Percentiles rank a stretch among this genome's conserved stretches.
phyloP scores from a whole-genome alignment of 257 asterid species.

The Solanum acaule region DNA sequence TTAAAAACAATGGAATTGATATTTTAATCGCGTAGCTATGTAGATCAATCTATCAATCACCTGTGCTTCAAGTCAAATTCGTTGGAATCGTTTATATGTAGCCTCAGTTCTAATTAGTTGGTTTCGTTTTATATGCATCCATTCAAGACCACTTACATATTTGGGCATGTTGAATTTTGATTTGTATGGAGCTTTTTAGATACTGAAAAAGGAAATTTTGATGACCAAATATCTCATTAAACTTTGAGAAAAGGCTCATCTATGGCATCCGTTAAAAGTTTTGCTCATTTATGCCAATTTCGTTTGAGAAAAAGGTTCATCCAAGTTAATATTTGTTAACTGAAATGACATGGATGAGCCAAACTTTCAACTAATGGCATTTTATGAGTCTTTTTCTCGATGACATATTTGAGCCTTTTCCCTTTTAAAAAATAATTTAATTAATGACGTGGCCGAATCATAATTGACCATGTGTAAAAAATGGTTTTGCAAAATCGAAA shows the following conservation, averaged over 20 bases:
- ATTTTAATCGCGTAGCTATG: background rate
- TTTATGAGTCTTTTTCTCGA: no score
- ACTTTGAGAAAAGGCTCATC: background rate
- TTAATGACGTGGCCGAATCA: no score
- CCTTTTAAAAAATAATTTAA: background rate
- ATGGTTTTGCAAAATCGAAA: no score
- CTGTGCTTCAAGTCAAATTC: background rate
- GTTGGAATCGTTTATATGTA: background rate
- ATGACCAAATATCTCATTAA: no score
- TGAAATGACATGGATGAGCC: no score
- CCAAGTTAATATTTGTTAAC: no score
- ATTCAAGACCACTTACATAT: background rate
- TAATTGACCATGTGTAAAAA: no score
- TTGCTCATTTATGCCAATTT: background rate
- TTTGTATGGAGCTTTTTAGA: background rate
- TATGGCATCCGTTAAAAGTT: background rate
- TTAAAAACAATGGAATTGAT: no score
- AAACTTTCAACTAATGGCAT: no score
- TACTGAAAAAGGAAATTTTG: background rate
- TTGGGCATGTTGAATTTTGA: background rate
- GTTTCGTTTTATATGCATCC: background rate
- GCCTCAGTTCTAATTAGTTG: background rate
- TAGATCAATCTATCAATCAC: background rate
- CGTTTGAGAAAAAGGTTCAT: background rate
- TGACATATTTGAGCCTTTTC: background rate